phyloP scores from a whole-genome alignment of 2,329 filamentous ascomycete species.

The Penicillium sp. region DNA sequence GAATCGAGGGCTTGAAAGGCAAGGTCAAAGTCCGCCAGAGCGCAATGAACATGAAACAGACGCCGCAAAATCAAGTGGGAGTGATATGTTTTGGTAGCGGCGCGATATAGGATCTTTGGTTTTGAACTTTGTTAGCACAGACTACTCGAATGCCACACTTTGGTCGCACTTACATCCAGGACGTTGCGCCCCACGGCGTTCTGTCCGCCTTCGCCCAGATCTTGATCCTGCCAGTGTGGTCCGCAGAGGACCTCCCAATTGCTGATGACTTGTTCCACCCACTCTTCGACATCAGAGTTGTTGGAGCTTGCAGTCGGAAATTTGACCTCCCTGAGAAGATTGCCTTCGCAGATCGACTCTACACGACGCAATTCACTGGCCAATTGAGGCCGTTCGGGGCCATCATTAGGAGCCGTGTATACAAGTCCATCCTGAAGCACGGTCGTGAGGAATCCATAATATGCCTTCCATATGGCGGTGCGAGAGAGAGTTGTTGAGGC shows the following conservation, averaged over 20 bases:
- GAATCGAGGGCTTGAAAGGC: constrained; percentile 90
- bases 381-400: constrained; percentile 61
- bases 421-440: constrained; percentile 61
- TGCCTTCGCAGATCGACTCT: constrained; percentile 75
- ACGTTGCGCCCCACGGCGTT: constrained; percentile 72
- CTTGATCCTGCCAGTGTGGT: constrained; percentile 74
- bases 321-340: constrained; percentile 73
- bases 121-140: constrained; percentile 17
- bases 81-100: constrained; percentile 91
- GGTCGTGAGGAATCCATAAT: constrained; percentile 77
- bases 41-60: constrained; percentile 83
- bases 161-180: constrained; percentile 59
- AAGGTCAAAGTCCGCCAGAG: constrained; percentile 87
- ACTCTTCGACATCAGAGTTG: constrained; percentile 77
- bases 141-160: not conserved
- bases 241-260: constrained; percentile 88
- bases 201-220: constrained; percentile 80
- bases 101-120: constrained; percentile 75
- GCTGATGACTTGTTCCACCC: constrained; percentile 73
- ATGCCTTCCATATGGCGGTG: constrained; percentile 74
- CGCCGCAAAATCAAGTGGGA: constrained; percentile 85
- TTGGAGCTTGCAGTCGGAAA: constrained; percentile 84
- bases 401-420: constrained; percentile 39
- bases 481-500: constrained; percentile 27
- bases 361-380: constrained; percentile 76